phyloP scores from a whole-genome alignment of 2,329 filamentous ascomycete species.

The Aspergillus oerlinghausenensis region DNA sequence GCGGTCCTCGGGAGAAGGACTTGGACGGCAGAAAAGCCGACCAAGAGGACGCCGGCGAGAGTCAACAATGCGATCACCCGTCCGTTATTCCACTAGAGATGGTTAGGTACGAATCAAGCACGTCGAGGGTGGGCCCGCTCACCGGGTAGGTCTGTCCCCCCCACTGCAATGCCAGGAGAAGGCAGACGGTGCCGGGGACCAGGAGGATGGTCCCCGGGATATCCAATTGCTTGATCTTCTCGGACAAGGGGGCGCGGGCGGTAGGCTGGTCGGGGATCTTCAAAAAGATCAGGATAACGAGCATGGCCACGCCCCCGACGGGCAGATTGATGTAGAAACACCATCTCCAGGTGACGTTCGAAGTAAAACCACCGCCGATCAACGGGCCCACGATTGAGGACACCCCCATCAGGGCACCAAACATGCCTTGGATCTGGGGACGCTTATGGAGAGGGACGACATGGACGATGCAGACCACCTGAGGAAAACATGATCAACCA shows the following conservation, averaged over 20 bases:
- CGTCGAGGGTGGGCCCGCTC: too few species aligned
- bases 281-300: slow-evolving; percentile 21
- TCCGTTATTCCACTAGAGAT: slow-evolving; percentile 2
- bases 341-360: slow-evolving; percentile 44
- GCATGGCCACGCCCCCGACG: slow-evolving; percentile 27
- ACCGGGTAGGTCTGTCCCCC: slow-evolving; percentile 7
- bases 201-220: neutral
- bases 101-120: too few species aligned
- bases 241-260: neutral
- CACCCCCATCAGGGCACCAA: slow-evolving; percentile 30
- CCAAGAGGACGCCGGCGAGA: slow-evolving; percentile 2
- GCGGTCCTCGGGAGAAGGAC: slow-evolving; percentile 1
- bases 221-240: slow-evolving; percentile 3
- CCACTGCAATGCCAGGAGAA: slow-evolving; percentile 13
- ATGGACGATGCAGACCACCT: slow-evolving; percentile 21
- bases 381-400: slow-evolving; percentile 31
- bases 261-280: neutral
- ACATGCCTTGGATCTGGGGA: slow-evolving; percentile 28
- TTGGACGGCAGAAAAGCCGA: slow-evolving; percentile 3
- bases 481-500: too few species aligned
- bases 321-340: slow-evolving; percentile 54
- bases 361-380: slow-evolving; percentile 36
- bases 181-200: slow-evolving; percentile 6
- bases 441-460: slow-evolving; percentile 30
- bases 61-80: slow-evolving; percentile 7